Evolutionary conservation across 495 filamentous ascomycete species (phyloP), one percentile per base, ranked within the genome.

Genomic region (Trichocladium uniseriatum): DNA sequence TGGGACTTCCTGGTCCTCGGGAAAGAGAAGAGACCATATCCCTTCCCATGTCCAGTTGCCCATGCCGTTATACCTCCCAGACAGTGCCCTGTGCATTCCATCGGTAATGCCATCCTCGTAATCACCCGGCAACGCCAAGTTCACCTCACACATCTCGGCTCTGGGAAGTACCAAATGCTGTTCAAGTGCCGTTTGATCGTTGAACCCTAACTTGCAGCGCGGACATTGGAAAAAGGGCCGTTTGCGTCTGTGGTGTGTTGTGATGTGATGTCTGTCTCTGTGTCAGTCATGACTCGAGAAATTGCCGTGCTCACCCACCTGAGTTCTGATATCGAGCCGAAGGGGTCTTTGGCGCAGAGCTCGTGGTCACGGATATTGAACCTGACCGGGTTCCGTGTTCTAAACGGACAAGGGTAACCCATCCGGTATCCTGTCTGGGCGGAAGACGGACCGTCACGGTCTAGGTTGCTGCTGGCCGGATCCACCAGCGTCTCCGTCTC

Each of bases 341-440:
- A 64, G 2, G 55, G 42, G 4, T 34, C 53, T n/a, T 43, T 54
- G 34, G 64, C 66, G 31, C 66, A 69, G 14, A 28, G 10, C 19
- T 64, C 54, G 14, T 66, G 56, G 8, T 66, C 64, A 4, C 64
- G 55, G 32, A 69, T 51, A 28, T 67, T 69, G 45, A 67, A 69
- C 27, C 62, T 49, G n/a, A 44, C 48, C 4, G 66, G 66, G 42
- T 69, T 66, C n/a, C 66, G 64, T 38, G 59, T 64, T 45, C 66
- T 60, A 41, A 62, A 69, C 16, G 66, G 66, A 31, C 66, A 69
- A 0, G 60, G 54, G 39, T 61, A 65, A 19, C 20, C 8, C 1
- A 19, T 14, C 16, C 7, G n/a, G 3, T 38, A 29, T 29, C 5
- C 5, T 29, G 16, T 18, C 14, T 6, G 15, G 29, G 11, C 2